Evolutionary conservation across 192 early-diverging fungal genomes (phyloP), one percentile per base, ranked within the genome.

Genomic region (Podila epicladia): DNA sequence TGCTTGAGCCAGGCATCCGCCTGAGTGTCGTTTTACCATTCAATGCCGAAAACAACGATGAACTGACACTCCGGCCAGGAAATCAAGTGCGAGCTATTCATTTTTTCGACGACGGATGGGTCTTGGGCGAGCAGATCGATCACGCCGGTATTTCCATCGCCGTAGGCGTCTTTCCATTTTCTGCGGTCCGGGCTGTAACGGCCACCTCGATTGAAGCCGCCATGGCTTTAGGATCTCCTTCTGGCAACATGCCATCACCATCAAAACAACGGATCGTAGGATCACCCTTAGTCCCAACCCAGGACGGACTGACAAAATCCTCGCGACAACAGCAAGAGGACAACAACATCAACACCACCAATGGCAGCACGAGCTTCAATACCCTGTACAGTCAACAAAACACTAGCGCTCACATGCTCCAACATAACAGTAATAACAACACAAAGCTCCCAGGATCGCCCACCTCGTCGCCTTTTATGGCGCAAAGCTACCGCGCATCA

Each of bases 381-480:
- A 69, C 77, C 69, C 61, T 73, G 55, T 80, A 80, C 62, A 80
- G 66, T 48, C 77, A 73, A 45, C 77, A 68, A 55, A 80, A 80
- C 77, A 69, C 70, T 37, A 80, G 77, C 59, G 31, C 64, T 13
- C 65, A 80, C 28, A 28, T 73, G 33, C 48, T 80, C n/a, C 77
- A 72, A 22, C 49, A 73, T 48, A 33, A 68, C 32, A 29, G 31
- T 48, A 72, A 72, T 41, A 73, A 64, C 32, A 80, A 66, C 2
- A 69, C 68, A 65, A 80, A 80, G 48, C 66, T 67, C 17, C 77
- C 77, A 24, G 66, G 62, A 59, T 73, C 77, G 7, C 77, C 77
- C 1, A 73, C 71, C 11, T 58, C 71, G 2, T 73, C 77, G 0
- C 62, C 71, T n/a, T 80, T 60, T 33, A 64, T 35, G 2, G 17